These are phyloP conservation scores for Adiantum capillusveneris DNA, from an alignment of 75 land plant species.

Conservation along the genomic window DNA sequence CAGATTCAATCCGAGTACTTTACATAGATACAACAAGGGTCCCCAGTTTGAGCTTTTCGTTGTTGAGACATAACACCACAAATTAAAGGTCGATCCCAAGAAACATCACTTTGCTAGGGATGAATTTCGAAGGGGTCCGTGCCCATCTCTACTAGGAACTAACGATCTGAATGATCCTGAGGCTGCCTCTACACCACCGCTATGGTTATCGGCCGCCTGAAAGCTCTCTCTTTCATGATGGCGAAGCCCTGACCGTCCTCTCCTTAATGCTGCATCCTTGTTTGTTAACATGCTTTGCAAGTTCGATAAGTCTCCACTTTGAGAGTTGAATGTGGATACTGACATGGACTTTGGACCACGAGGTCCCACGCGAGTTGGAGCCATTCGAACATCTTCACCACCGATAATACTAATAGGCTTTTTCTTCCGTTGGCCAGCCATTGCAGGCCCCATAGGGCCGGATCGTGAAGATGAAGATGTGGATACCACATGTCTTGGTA, in stretches of 20 bases:
- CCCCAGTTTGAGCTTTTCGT: too few relatives aligned
- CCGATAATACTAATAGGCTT: conserved; percentile 29
- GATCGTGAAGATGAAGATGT: conserved; percentile 54
- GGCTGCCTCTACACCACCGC: too few relatives aligned
- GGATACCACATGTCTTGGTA: background rate
- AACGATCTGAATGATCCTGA: too few relatives aligned
- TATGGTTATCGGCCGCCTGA: background rate
- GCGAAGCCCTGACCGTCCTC: background rate
- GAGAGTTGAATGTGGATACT: background rate
- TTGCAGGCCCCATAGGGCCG: conserved; percentile 43
- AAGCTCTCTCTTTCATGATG: background rate
- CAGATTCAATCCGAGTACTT: too few relatives aligned
- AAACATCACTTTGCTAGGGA: too few relatives aligned
- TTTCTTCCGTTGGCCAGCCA: conserved; percentile 47
- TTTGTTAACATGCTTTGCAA: background rate
- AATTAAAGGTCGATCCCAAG: too few relatives aligned
- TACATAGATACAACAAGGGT: too few relatives aligned
- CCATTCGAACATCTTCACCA: conserved; percentile 48
- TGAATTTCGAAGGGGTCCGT: too few relatives aligned
- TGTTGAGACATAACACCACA: too few relatives aligned
- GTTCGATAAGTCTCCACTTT: conserved; percentile 2
- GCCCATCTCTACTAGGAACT: too few relatives aligned
- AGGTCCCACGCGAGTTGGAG: conserved; percentile 16
- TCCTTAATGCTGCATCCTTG: background rate
- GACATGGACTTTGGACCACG: conserved; percentile 2